These are phyloP conservation scores for Tylopilus cervinicoccineus DNA, from an alignment of 768 basidiomycete genomes.

Conservation along the genomic window DNA sequence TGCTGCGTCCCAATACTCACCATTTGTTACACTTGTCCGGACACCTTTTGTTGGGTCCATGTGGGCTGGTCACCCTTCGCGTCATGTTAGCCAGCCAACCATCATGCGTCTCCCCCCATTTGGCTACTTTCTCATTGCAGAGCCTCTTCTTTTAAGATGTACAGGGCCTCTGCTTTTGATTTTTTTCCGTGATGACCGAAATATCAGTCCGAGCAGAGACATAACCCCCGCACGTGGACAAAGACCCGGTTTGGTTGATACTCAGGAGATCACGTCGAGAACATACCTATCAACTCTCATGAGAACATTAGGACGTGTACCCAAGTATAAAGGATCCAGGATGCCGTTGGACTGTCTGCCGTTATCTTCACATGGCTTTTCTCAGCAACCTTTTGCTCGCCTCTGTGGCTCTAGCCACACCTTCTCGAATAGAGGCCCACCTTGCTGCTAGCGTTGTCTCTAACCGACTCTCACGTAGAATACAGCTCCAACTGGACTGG, in stretches of 20 bases:
- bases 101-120: not conserved
- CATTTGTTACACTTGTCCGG: not conserved
- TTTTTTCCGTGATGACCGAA: not conserved
- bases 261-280: too few species aligned
- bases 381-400: slow-evolving; percentile 18
- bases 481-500: slow-evolving; percentile 22
- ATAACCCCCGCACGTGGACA: not conserved
- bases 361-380: slow-evolving; percentile 11
- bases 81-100: not conserved
- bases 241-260: not conserved
- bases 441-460: not conserved
- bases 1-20: not conserved
- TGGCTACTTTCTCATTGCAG: slow-evolving; percentile 3
- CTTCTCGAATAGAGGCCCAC: slow-evolving; percentile 11
- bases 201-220: not conserved
- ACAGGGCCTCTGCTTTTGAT: not conserved
- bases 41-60: slow-evolving; percentile 5
- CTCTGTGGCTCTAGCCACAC: slow-evolving; percentile 13
- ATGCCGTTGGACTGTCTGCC: not conserved
- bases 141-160: not conserved
- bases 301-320: not conserved
- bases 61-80: not conserved
- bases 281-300: not conserved
- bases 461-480: slow-evolving; percentile 6
- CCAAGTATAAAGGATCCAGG: slow-evolving; percentile 12